These are phyloP conservation scores for Cadophora malorum DNA, from an alignment of 2,329 filamentous ascomycete species.

Conservation along the genomic window DNA sequence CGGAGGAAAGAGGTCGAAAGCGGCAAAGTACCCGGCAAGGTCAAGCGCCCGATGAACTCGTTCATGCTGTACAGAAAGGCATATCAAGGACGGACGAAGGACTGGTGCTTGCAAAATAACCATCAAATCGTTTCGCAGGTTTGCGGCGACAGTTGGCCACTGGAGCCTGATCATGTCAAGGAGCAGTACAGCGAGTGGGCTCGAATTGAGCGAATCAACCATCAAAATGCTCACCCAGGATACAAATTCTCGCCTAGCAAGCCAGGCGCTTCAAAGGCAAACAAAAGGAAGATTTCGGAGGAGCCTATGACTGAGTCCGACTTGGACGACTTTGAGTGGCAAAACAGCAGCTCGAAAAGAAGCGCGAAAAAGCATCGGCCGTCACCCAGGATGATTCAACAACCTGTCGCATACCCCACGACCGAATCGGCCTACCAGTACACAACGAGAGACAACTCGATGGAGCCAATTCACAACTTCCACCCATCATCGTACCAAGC, in stretches of 20 bases:
- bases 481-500: slow-evolving; percentile 57
- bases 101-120: slow-evolving; percentile 83
- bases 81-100: slow-evolving; percentile 85
- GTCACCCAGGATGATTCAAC: slow-evolving; percentile 29
- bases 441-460: slow-evolving; percentile 41
- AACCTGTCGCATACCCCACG: slow-evolving; percentile 39
- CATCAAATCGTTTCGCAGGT: slow-evolving; percentile 90
- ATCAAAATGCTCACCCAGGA: slow-evolving; percentile 81
- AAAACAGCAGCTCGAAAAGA: slow-evolving; percentile 42
- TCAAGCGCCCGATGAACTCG: slow-evolving; percentile 94
- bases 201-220: slow-evolving; percentile 81
- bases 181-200: slow-evolving; percentile 81
- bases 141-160: slow-evolving; percentile 85
- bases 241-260: slow-evolving; percentile 96
- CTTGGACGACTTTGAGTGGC: slow-evolving; percentile 55
- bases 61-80: slow-evolving; percentile 98
- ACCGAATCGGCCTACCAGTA: slow-evolving; percentile 43
- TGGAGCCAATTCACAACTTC: slow-evolving; percentile 43
- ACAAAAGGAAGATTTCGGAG: slow-evolving; percentile 55
- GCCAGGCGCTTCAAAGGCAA: slow-evolving; percentile 50
- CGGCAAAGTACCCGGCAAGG: slow-evolving; percentile 73
- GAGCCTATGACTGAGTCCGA: slow-evolving; percentile 51
- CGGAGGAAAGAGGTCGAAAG: slow-evolving; percentile 72
- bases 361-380: slow-evolving; percentile 33
- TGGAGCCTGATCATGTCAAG: slow-evolving; percentile 76